Evolutionary conservation across 176 grass and related monocot genomes (phyloP), one percentile per base, ranked within the genome.

Genomic region (Rhipidocladum racemiflorum): DNA sequence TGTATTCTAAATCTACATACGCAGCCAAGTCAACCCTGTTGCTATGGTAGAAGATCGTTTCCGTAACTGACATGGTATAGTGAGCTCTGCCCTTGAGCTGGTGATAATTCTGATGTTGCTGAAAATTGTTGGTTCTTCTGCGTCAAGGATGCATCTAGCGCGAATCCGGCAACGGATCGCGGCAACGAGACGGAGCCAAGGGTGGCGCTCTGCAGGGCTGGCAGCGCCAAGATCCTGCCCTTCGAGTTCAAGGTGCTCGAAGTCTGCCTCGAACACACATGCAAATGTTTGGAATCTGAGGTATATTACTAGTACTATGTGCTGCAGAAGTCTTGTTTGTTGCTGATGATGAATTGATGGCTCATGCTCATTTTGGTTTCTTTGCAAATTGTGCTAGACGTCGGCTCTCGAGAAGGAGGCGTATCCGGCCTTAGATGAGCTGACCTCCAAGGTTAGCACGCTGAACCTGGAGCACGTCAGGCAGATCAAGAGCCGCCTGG

Each of bases 231-330:
- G 63, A 80, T 80, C 62, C 54, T 51, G 9, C 89, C 92, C 25
- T 94, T 94, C 53, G 92, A 94, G 68, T 89, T 94, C 89, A 89
- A 76, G 74, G 92, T 85, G 18, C 81, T 94, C 39, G 92, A 94
- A 83, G 87, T 89, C 46, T 94, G 92, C 74, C 87, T 91, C 24
- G 84, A 94, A 51, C 67, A 90, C 64, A 80, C 87, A 7, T 91
- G 87, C 81, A 91, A 85, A 80, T 84, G 81, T 87, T 80, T 89
- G 51, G 92, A 94, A 67, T 62, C 72, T 17, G 77, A 94, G 89
- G 92, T 94, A 70, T 45, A 59, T 10, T 9, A 7, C 70, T n/a
- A 55, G 18, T 43, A 21, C 30, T 39, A 60, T 42, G 8, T 16
- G 25, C 43, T 17, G 18, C 5, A 18, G 1, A 74, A 48, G 12